phyloP scores from a whole-genome alignment of 2,329 filamentous ascomycete species.

The Lasiodiplodia sp. region DNA sequence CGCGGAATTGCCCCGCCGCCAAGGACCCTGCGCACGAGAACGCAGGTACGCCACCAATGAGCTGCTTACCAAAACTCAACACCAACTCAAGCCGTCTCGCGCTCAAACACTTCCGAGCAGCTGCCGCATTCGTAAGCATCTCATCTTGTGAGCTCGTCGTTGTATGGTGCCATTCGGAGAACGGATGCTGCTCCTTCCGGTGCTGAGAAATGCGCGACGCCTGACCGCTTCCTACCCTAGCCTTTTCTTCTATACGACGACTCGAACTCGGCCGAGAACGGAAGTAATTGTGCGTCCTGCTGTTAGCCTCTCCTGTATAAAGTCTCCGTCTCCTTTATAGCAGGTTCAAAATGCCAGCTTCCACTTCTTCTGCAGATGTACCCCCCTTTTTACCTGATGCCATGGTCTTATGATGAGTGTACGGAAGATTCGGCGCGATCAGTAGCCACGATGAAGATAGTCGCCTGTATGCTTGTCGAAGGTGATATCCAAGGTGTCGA shows the following conservation, averaged over 20 bases:
- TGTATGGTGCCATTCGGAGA: background rate
- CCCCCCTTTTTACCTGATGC: too few relatives aligned
- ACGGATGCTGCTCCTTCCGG: conserved; percentile 5
- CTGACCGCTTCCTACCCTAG: background rate
- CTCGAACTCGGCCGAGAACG: conserved; percentile 6
- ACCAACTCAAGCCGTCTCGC: background rate
- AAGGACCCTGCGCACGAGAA: background rate
- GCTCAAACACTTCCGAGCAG: background rate
- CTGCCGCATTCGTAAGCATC: background rate
- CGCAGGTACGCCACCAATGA: background rate
- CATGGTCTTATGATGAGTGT: too few relatives aligned
- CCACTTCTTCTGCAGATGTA: background rate
- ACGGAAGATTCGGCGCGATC: too few relatives aligned
- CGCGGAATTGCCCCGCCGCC: conserved; percentile 11
- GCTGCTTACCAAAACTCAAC: background rate
- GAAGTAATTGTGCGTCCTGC: background rate
- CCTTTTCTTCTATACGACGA: background rate
- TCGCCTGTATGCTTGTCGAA: too few relatives aligned
- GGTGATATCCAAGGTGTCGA: too few relatives aligned
- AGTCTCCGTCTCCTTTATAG: background rate
- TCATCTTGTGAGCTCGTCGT: background rate
- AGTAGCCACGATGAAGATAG: too few relatives aligned
- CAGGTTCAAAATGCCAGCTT: background rate
- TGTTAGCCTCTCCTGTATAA: background rate
- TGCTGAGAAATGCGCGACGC: conserved; percentile 13